phyloP scores from a whole-genome alignment of 768 basidiomycete species.

The Suillus decipiens region DNA sequence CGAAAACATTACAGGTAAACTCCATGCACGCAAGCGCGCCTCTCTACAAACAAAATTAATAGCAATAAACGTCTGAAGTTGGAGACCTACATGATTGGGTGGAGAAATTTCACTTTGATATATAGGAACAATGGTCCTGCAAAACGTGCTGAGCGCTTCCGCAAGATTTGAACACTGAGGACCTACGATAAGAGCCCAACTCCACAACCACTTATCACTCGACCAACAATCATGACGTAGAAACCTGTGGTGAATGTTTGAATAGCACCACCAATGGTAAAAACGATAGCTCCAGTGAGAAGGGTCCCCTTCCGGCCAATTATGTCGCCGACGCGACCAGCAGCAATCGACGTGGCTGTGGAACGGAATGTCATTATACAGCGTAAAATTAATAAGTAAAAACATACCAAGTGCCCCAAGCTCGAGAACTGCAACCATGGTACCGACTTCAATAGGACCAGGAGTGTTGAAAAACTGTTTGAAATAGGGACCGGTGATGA shows the following conservation, averaged over 20 bases:
- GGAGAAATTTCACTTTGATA: constrained; percentile 97
- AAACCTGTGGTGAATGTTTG: constrained; percentile 85
- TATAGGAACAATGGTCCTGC: constrained; percentile 90
- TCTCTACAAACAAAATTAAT: constrained; percentile 47
- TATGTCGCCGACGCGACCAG: constrained; percentile 84
- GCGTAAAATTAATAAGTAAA: not conserved
- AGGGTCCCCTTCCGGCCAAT: constrained; percentile 86
- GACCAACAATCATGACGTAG: constrained; percentile 77
- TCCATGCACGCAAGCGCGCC: constrained; percentile 94
- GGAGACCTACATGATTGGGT: constrained; percentile 70
- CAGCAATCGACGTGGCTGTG: constrained; percentile 84
- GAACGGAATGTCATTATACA: constrained; percentile 6
- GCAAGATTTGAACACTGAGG: not conserved
- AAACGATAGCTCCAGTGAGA: constrained; percentile 79
- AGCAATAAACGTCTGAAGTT: constrained; percentile 2
- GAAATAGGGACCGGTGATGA: constrained; percentile 88
- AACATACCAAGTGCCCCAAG: constrained; percentile 84
- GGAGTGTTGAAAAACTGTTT: constrained; percentile 81
- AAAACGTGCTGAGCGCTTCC: constrained; percentile 10
- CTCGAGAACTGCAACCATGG: constrained; percentile 95
- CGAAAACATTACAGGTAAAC: constrained; percentile 90
- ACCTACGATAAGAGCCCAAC: constrained; percentile 87
- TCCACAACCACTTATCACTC: constrained; percentile 84
- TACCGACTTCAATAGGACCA: constrained; percentile 73
- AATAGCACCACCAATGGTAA: constrained; percentile 82